Base-by-base conservation (phyloP, 1,139 yeast genomes). In the Protomyces macrosporus region DNA sequence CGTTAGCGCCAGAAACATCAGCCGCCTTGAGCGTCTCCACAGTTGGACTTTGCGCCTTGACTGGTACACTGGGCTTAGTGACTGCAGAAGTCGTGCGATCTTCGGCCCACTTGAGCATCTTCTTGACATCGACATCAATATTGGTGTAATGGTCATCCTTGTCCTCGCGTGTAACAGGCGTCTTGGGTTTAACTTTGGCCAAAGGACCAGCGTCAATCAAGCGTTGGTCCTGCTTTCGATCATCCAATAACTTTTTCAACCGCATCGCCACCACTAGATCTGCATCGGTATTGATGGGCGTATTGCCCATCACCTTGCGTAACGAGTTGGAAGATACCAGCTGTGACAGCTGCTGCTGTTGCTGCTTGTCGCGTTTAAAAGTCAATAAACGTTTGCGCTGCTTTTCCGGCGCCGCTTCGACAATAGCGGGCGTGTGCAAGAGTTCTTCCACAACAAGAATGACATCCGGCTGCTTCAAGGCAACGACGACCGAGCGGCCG, bases 361-460 rank as follows among this genome's bases (percentile, higher is more conserved):
- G 14, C 34, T 37, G 45, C 32, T 35, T 55, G 16, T 40, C 40
- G 6, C 34, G 10, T n/a, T 35, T 14, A 14, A 55, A 37, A 2
- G 34, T 45, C 34, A 37, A 23, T 2, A 48, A 48, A 10, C 58
- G 58, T 14, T 45, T 32, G 48, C 23, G 14, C 10, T 50, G 37
- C 53, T 30, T 50, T 9, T 34, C 53, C 12, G 37, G 37, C 14
- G 23, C 53, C 6, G 40, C 14, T 37, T 14, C 35, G 10, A 12
- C 14, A 33, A 16, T 34, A 33, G 35, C 58, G 10, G 40, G 10
- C 16, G 16, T 45, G 23, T 33, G 33, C 35, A 35, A 16, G 14
- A 51, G 39, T 39, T 57, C 61, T 23, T 57, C 61, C 4, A 57
- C 32, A n/a, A 57, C 39, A 6, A 57, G 32, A 6, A 32, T 23